Base-by-base conservation (phyloP, 2,329 filamentous ascomycete genomes). In the Pestalotiopsis fici region DNA sequence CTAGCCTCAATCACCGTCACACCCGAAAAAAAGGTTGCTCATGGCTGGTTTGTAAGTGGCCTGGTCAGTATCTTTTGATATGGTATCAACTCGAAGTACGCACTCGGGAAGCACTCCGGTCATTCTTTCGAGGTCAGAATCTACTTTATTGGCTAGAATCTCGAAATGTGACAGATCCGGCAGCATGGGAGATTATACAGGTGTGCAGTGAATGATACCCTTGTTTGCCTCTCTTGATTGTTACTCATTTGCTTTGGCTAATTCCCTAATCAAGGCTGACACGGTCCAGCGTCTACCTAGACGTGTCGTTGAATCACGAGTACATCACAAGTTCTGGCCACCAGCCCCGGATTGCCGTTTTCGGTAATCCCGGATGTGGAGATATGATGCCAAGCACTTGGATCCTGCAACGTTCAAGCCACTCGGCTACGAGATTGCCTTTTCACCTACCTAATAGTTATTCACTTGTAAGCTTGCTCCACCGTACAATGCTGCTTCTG, bases 321-420 rank as follows among this genome's bases (percentile, higher is more conserved):
- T n/a, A 27, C 61, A 64, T 23, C 3, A 37, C 59, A 43, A 55
- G 60, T 37, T 35, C 28, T 50, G 60, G 39, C 60, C 21, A 64
- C 47, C 61, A 55, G 9, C 39, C n/a, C 28, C 61, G 61, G 61
- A 35, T 64, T 54, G 11, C 61, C 61, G 6, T 11, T 55, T 28
- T 6, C n/a, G 61, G 61, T 13, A 64, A 28, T 64, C 61, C 59
- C 59, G 28, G 25, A 23, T 64, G 47, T 64, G 61, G 61, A 23
- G 61, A 55, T 64, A 25, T 50, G 43, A 50, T 50, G 43, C 43
- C 43, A 50, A 50, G 43, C 25, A 59, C 28, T 27, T 31, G 25
- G 28, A 31, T 27, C 25, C 55, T 59, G 23, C 55, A 25, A 27
- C 23, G 25, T 59, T 35, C 13, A 15, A 59, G 23, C 25, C 18